A percentile compares a stretch with the other conserved stretches of the same genome.
These are phyloP conservation scores for Talaromyces thailandensis DNA, from an alignment of 495 filamentous ascomycete species.

Conservation along the genomic window DNA sequence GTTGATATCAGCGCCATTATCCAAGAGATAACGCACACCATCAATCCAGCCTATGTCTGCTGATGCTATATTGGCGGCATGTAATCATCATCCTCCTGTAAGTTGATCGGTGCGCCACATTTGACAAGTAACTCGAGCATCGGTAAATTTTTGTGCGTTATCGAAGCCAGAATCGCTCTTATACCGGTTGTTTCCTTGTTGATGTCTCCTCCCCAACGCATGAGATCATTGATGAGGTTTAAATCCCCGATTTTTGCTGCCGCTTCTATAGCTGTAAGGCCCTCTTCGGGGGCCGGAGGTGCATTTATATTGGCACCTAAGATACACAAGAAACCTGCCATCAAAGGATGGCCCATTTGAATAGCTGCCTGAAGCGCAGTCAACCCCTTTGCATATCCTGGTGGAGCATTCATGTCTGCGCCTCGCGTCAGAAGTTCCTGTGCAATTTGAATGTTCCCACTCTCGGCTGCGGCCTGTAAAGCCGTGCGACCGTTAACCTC, in stretches of 20 bases:
- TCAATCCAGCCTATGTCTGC: slow-evolving; percentile 1
- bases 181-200: slow-evolving; percentile 24
- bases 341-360: slow-evolving; percentile 11
- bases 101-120: slow-evolving; percentile 10
- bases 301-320: slow-evolving; percentile 17
- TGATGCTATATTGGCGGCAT: background rate
- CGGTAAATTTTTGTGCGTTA: slow-evolving; percentile 6
- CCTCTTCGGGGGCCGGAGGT: slow-evolving; percentile 9
- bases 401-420: slow-evolving; percentile 20
- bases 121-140: slow-evolving; percentile 8
- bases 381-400: slow-evolving; percentile 11
- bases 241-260: slow-evolving; percentile 3
- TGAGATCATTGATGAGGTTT: slow-evolving; percentile 4
- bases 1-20: slow-evolving; percentile 10
- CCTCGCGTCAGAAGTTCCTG: slow-evolving; percentile 6
- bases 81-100: background rate
- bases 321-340: slow-evolving; percentile 4
- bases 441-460: slow-evolving; percentile 1
- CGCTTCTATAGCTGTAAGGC: slow-evolving; percentile 17
- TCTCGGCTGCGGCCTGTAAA: slow-evolving; percentile 10
- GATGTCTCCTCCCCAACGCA: slow-evolving; percentile 5
- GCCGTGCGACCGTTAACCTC: slow-evolving; percentile 12
- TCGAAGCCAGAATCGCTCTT: slow-evolving; percentile 12
- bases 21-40: slow-evolving; percentile 5
- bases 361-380: slow-evolving; percentile 22